Conservation (phyloP, 2,329 filamentous ascomycete species). For the Cordyceps militaris region DNA sequence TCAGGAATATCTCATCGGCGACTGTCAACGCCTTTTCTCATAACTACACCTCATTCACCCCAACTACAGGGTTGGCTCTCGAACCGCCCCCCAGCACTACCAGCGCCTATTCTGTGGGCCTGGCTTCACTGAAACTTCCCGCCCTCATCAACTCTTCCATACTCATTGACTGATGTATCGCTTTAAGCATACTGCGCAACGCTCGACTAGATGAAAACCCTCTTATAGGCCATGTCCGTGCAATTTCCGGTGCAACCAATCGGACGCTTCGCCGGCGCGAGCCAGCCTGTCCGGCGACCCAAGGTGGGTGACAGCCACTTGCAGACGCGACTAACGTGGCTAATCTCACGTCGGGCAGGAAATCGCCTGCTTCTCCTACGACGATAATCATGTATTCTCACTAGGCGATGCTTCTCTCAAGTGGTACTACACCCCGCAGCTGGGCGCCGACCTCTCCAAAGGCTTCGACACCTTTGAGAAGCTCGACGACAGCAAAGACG, state of each 20-base stretch:
- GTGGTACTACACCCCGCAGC: constrained; percentile 75
- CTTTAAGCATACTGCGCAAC: neutral
- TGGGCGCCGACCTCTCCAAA: constrained; percentile 66
- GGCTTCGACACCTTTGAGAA: constrained; percentile 81
- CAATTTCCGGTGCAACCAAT: constrained; percentile 63
- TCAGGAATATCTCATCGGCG: no score
- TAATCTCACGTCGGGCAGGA: constrained; percentile 47
- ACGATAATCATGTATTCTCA: constrained; percentile 70
- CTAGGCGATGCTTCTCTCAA: constrained; percentile 72
- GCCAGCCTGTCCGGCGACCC: constrained; percentile 66
- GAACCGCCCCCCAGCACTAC: no score
- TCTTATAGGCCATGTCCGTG: constrained; percentile 4
- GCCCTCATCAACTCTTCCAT: neutral
- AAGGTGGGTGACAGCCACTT: constrained; percentile 43
- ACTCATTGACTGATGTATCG: neutral
- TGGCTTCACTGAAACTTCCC: neutral
- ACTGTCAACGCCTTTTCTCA: no score
- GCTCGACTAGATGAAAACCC: neutral
- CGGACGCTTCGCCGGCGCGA: constrained; percentile 58
- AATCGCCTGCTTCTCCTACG: constrained; percentile 89
- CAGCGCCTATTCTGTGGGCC: neutral
- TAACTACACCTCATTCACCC: no score
- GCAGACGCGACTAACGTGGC: neutral
- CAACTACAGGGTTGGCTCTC: neutral
- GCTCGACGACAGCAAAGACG: constrained; percentile 73